Conservation (phyloP, 805 yeast genomes). For the Pichia sporocuriosa region DNA sequence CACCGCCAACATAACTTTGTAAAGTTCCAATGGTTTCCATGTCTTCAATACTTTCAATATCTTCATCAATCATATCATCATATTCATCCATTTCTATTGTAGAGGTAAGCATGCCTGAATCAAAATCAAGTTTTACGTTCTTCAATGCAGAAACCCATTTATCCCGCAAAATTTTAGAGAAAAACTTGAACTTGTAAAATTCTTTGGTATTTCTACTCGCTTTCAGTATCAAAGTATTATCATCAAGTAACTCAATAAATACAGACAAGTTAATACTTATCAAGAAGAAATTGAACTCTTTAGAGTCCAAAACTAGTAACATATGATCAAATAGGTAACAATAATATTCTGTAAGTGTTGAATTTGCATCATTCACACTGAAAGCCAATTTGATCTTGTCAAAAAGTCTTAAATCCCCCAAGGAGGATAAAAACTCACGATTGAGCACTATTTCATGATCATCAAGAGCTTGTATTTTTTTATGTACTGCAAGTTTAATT, state of each 20-base stretch:
- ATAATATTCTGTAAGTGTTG: slow-evolving; percentile 12
- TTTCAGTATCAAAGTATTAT: slow-evolving; percentile 1
- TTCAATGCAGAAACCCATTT: slow-evolving; percentile 29
- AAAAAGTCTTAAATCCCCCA: slow-evolving; percentile 27
- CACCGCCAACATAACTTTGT: slow-evolving; percentile 6
- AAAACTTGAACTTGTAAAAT: slow-evolving; percentile 3
- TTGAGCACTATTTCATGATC: slow-evolving; percentile 11
- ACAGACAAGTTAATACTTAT: slow-evolving; percentile 15
- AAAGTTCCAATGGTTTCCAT: background rate
- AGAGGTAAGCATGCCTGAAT: slow-evolving; percentile 21
- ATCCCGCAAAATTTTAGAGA: slow-evolving; percentile 13
- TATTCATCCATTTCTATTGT: slow-evolving; percentile 24
- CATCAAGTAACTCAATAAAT: slow-evolving; percentile 13
- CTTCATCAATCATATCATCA: slow-evolving; percentile 6
- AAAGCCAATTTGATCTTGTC: slow-evolving; percentile 22
- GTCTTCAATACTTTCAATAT: background rate
- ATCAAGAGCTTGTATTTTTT: slow-evolving; percentile 4
- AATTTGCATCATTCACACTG: background rate
- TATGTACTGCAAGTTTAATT: slow-evolving; percentile 13
- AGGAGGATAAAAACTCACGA: slow-evolving; percentile 17
- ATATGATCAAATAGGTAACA: slow-evolving; percentile 26
- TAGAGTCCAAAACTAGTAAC: slow-evolving; percentile 18
- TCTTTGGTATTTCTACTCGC: slow-evolving; percentile 5
- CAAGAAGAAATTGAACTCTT: slow-evolving; percentile 6
- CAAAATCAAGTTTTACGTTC: slow-evolving; percentile 19